Evolutionary conservation across 75 land plant genomes (phyloP), one percentile per base, ranked within the genome.

Genomic region (Cryptomeria japonica): DNA sequence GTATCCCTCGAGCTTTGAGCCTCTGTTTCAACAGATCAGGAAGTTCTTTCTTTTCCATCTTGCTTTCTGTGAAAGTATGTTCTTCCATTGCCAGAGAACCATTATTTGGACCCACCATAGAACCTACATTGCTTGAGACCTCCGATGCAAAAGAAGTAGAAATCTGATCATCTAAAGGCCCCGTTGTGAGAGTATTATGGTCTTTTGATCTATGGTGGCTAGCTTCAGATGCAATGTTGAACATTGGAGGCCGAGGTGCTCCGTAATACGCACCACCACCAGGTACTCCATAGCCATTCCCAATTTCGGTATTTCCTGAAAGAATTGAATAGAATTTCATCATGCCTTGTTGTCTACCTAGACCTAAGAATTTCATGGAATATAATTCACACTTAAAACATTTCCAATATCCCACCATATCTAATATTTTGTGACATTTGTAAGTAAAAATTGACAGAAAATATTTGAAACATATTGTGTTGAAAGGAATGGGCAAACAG

Each of bases 201-300:
- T 83, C 85, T 87, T 83, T 15, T 31, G 18, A 34, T 47, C 86
- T 83, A 38, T 39, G 55, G n/a, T n/a, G 22, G 31, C 34, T 83
- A 22, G 47, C 34, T 56, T 83, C 85, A 31, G 90, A 75, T 56
- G 89, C 72, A 77, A 89, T 51, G 78, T 84, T 77, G 75, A 89
- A 89, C 88, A 86, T 86, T 64, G 89, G 87, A 53, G 88, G 85
- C 70, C 76, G 88, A 36, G 90, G 79, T 47, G 90, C 86, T 85
- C 88, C 90, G 87, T 89, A 86, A 87, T 94, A 96, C 88, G 98
- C 99, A 88, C 96, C 96, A 73, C 99, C 99, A 83, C 99, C 98
- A 34, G 99, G 99, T 39, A 98, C 98, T 64, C 99, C 99, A 93
- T 98, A 98, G 7, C 98, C 99, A 95, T 98, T 98, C 49, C 99